phyloP scores from a whole-genome alignment of 2,329 filamentous ascomycete genomes.

The Passalora sequoiae region DNA sequence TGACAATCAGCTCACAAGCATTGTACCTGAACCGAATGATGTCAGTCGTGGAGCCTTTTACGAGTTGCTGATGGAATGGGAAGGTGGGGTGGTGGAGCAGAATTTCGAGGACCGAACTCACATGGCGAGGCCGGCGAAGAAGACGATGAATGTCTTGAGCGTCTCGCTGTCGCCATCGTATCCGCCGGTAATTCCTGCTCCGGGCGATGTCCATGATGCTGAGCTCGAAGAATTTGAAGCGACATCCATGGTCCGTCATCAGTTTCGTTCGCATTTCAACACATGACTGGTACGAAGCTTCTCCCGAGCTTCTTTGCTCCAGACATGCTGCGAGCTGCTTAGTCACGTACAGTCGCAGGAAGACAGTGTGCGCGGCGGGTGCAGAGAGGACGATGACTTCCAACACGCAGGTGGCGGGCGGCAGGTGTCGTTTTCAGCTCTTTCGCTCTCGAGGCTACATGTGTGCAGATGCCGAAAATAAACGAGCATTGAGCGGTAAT shows the following conservation, averaged over 20 bases:
- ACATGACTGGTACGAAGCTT: not conserved
- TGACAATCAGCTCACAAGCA: conserved; percentile 42
- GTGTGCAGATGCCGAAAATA: too few relatives aligned
- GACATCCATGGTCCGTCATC: not conserved
- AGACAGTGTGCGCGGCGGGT: too few relatives aligned
- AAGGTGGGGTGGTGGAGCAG: too few relatives aligned
- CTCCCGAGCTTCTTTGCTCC: not conserved
- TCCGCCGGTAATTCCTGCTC: conserved; percentile 26
- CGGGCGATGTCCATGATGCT: conserved; percentile 27
- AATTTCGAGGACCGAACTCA: conserved; percentile 23
- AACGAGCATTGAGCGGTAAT: not conserved
- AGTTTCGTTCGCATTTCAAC: not conserved
- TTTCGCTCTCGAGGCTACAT: too few relatives aligned
- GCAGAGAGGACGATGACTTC: too few relatives aligned
- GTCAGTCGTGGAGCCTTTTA: not conserved
- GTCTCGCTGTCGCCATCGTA: conserved; percentile 28
- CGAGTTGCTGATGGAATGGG: too few relatives aligned
- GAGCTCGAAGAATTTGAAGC: conserved; percentile 6
- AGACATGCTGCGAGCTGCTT: too few relatives aligned
- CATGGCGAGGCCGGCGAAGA: conserved; percentile 30
- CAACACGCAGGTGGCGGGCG: too few relatives aligned
- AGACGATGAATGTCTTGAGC: conserved; percentile 28
- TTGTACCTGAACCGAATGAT: conserved; percentile 21
- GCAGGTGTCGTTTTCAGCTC: too few relatives aligned
- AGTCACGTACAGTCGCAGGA: too few relatives aligned